Evolutionary conservation across 1,139 yeast species (phyloP).

Genomic region (Geotrichum citri-aurantii): DNA sequence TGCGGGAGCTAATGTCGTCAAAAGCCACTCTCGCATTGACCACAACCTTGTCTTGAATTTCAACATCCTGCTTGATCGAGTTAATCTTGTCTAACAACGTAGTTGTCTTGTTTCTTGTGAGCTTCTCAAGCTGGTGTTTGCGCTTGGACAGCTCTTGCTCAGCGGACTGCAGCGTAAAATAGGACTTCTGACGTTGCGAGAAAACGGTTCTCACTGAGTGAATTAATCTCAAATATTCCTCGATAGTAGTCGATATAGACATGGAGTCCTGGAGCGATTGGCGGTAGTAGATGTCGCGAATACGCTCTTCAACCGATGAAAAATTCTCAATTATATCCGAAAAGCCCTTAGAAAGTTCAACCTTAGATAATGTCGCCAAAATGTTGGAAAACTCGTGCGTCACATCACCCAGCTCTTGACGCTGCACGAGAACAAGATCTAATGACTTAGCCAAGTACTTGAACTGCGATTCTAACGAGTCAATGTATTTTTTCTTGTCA

Average conservation of each 20-base stretch:
- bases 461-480: conserved; percentile 67
- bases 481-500: conserved; percentile 63
- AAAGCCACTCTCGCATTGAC: conserved; percentile 53
- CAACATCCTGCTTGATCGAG: conserved; percentile 51
- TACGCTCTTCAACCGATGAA: conserved; percentile 63
- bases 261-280: conserved; percentile 80
- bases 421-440: conserved; percentile 68
- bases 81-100: conserved; percentile 61
- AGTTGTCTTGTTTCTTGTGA: conserved; percentile 42
- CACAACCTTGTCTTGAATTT: conserved; percentile 53
- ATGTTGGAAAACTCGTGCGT: conserved; percentile 58
- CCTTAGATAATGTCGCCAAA: conserved; percentile 54
- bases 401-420: conserved; percentile 63
- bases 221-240: conserved; percentile 76
- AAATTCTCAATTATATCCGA: conserved; percentile 58
- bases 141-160: conserved; percentile 47
- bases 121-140: conserved; percentile 48
- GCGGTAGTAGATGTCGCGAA: conserved; percentile 71
- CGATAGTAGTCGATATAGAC: conserved; percentile 80
- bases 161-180: conserved; percentile 52
- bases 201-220: conserved; percentile 72
- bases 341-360: conserved; percentile 69
- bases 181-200: conserved; percentile 67
- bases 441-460: conserved; percentile 64
- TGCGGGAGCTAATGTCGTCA: conserved; percentile 54